Evolutionary conservation across 208 protist species (phyloP), one percentile per base, ranked within the genome.

Genomic region (Leishmania mexicana): DNA sequence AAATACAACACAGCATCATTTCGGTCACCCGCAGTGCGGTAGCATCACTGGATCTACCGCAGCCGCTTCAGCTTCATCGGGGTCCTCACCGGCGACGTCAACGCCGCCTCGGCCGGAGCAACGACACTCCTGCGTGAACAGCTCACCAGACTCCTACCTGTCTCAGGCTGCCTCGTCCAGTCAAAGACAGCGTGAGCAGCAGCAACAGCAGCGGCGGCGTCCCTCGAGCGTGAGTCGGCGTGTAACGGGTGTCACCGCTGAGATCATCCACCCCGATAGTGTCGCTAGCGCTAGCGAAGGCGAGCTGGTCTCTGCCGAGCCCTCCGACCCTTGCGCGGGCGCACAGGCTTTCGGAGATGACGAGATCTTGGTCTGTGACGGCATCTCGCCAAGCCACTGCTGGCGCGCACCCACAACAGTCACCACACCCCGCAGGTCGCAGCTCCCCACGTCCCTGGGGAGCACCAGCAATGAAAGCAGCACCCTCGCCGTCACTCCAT

Each of bases 121-220:
- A 68, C n/a, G 24, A 15, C 31, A 74, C 72, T 79, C 72, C 28
- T 80, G 76, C 24, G 75, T 81, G 2, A 78, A 78, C 54, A 35
- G 80, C 68, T 64, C 83, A 65, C 64, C 74, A 28, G 78, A 77
- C 47, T 82, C 80, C 4, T 80, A 78, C 47, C 40, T 84, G 4
- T 74, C 76, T 31, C 76, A 68, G 64, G 76, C 80, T 6, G 49
- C 80, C 60, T 54, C 38, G n/a, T 79, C 49, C 40, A 68, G 31
- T 47, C 38, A 31, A 15, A 74, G 75, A 28, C 35, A 42, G 35
- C 35, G 40, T 38, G n/a, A 24, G n/a, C 31, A 54, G 51, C 73
- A 35, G 11, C 45, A 49, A 8, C 45, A 49, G 45, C 45, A 49
- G 45, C 45, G 45, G 13, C 71, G 15, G 73, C 51, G 13, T 62